Percentiles rank a stretch among this genome's conserved stretches.
These are phyloP conservation scores for Pseudocercospora musae DNA, from an alignment of 2,329 filamentous ascomycete species.

Conservation along the genomic window DNA sequence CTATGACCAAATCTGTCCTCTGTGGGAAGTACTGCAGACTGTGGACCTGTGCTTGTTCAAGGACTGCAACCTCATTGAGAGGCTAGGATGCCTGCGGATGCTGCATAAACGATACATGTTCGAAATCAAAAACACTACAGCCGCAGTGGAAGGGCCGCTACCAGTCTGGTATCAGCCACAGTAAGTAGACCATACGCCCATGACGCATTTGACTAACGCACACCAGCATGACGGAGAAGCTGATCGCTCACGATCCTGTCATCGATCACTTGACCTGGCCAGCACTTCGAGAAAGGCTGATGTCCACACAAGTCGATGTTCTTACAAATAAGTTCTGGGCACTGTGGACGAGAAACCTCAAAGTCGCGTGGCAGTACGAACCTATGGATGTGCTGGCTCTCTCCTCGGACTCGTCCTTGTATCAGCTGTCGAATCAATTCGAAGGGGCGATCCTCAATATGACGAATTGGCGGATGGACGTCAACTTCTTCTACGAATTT, in stretches of 20 bases:
- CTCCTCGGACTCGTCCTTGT: slow-evolving; percentile 14
- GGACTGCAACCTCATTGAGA: slow-evolving; percentile 23
- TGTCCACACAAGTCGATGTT: slow-evolving; percentile 12
- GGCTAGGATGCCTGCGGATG: slow-evolving; percentile 23
- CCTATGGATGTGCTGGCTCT: slow-evolving; percentile 19
- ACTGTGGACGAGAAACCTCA: slow-evolving; percentile 18
- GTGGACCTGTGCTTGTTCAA: slow-evolving; percentile 25
- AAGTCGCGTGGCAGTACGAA: slow-evolving; percentile 21
- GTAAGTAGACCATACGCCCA: slow-evolving; percentile 8
- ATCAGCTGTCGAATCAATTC: slow-evolving; percentile 19
- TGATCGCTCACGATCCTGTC: slow-evolving; percentile 23
- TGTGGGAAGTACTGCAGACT: slow-evolving; percentile 22
- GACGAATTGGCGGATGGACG: slow-evolving; percentile 23
- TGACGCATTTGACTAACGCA: slow-evolving; percentile 4
- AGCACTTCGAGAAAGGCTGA: slow-evolving; percentile 18
- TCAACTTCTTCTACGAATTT: slow-evolving; percentile 24
- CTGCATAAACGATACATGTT: slow-evolving; percentile 24
- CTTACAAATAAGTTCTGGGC: slow-evolving; percentile 25
- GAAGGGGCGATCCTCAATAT: slow-evolving; percentile 22
- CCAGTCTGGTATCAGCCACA: slow-evolving; percentile 24
- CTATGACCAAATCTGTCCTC: slow-evolving; percentile 22
- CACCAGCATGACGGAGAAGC: slow-evolving; percentile 18
- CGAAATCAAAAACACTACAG: slow-evolving; percentile 21
- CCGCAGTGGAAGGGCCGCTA: slow-evolving; percentile 18
- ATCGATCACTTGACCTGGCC: slow-evolving; percentile 27